phyloP scores from a whole-genome alignment of 768 basidiomycete genomes.

The Boletus fagicola region DNA sequence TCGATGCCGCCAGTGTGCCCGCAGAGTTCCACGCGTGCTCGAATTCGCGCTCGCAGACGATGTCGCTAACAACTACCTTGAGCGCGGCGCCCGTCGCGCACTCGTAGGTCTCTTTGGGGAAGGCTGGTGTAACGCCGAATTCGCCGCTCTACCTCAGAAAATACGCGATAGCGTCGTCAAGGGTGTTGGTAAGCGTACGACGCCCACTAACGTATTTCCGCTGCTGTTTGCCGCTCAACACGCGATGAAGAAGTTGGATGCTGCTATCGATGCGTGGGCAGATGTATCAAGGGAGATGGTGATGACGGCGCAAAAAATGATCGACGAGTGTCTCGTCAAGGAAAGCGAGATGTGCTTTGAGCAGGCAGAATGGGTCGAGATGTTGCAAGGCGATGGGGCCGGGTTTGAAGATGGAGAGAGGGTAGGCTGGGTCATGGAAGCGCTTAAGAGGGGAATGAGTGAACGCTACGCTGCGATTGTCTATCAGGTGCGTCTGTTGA shows the following conservation, averaged over 20 bases:
- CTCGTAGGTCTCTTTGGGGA: conserved; percentile 85
- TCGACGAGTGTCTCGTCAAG: conserved; percentile 60
- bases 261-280: conserved; percentile 53
- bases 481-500: conserved; percentile 62
- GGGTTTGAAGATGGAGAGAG: conserved; percentile 77
- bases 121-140: conserved; percentile 83
- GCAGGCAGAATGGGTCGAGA: conserved; percentile 66
- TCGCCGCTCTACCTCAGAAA: conserved; percentile 66
- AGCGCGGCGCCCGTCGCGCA: conserved; percentile 68
- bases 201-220: conserved; percentile 62
- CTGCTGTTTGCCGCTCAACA: conserved; percentile 66
- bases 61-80: conserved; percentile 69
- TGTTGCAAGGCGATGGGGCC: conserved; percentile 72
- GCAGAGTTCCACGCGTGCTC: conserved; percentile 77
- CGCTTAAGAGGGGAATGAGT: conserved; percentile 57
- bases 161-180: conserved; percentile 68
- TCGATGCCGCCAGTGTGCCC: conserved; percentile 78
- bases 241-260: conserved; percentile 52
- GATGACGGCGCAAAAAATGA: conserved; percentile 51
- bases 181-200: conserved; percentile 68
- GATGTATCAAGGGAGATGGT: conserved; percentile 58
- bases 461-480: conserved; percentile 63
- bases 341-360: conserved; percentile 66
- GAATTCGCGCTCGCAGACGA: conserved; percentile 78
- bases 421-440: conserved; percentile 72